Evolutionary conservation across 208 protist species (phyloP), one percentile per base, ranked within the genome.

Genomic region (Trypanosoma scelopori): DNA sequence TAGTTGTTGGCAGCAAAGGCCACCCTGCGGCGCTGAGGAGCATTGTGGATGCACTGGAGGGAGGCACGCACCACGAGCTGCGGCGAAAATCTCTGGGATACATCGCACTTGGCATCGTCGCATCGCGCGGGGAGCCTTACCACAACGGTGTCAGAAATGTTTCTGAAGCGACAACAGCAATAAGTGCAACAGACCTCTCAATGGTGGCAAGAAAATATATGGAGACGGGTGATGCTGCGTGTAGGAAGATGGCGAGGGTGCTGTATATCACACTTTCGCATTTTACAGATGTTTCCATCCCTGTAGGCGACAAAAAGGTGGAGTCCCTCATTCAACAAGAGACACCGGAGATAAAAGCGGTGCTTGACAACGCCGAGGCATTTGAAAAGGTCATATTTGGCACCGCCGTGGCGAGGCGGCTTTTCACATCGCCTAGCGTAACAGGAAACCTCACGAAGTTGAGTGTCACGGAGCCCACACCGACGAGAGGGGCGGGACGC

Each of bases 11-110:
- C n/a, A 92, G 81, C 57, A 71, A 73, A 55, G 87, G 83, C 16
- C 68, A 86, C 60, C 15, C 65, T 12, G 67, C 57, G 6, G 71
- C 85, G 2, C 64, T 86, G 37, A 73, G 72, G 55, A 52, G 74
- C 12, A 48, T 94, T 16, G 18, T 85, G 27, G 65, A 50, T 0
- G 79, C 78, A 20, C 78, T 93, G 27, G 71, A 79, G 12, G 50
- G 43, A 9, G 84, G 78, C 49, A 74, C 85, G 1, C 91, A 96
- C 57, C 86, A 87, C 37, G 87, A 93, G 72, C 74, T 93, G 69
- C 76, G 86, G 16, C 87, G 87, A 3, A 84, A 82, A 74, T 89
- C 81, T 55, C 66, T 96, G 9, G 84, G 76, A 41, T 96, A 93
- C 73, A 60, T 96, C 12, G 81, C 78, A n/a, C 62, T 95, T 23